Conservation (phyloP, 2,329 filamentous ascomycete species). For the Harringtonia aguacate region DNA sequence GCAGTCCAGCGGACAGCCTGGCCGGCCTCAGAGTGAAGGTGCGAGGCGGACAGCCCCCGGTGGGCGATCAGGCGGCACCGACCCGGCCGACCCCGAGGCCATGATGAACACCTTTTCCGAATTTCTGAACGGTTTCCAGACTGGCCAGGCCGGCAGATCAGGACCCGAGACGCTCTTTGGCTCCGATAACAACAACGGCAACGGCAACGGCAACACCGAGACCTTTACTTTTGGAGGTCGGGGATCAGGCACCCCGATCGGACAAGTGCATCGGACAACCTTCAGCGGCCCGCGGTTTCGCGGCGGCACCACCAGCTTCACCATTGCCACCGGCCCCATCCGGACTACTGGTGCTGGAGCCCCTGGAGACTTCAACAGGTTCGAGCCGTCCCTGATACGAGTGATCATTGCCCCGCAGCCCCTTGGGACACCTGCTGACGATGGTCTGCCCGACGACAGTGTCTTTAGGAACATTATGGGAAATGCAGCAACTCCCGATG, state of each 20-base stretch:
- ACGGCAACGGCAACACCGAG: background rate
- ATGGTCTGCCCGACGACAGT: too few relatives aligned
- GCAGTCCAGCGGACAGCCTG: background rate
- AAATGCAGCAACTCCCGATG: slow-evolving; percentile 15
- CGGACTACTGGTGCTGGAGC: slow-evolving; percentile 12
- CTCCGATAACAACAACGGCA: background rate
- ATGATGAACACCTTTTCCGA: slow-evolving; percentile 31
- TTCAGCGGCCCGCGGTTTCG: slow-evolving; percentile 23
- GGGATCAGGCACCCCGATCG: slow-evolving; percentile 2
- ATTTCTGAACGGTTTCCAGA: slow-evolving; percentile 25
- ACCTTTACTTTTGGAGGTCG: background rate
- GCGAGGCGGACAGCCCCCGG: background rate
- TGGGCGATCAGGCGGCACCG: slow-evolving; percentile 5
- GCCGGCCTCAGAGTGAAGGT: background rate
- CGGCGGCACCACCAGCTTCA: slow-evolving; percentile 35
- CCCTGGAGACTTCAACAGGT: slow-evolving; percentile 33
- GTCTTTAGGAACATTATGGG: slow-evolving; percentile 36
- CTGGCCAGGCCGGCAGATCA: slow-evolving; percentile 7
- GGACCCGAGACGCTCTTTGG: slow-evolving; percentile 8
- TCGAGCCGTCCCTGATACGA: slow-evolving; percentile 16
- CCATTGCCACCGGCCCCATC: slow-evolving; percentile 31
- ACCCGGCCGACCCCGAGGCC: slow-evolving; percentile 21
- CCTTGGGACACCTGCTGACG: too few relatives aligned
- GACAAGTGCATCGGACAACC: slow-evolving; percentile 24
- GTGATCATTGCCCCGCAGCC: too few relatives aligned